phyloP scores from a whole-genome alignment of 768 basidiomycete genomes.

The Lyophyllum shimeji region DNA sequence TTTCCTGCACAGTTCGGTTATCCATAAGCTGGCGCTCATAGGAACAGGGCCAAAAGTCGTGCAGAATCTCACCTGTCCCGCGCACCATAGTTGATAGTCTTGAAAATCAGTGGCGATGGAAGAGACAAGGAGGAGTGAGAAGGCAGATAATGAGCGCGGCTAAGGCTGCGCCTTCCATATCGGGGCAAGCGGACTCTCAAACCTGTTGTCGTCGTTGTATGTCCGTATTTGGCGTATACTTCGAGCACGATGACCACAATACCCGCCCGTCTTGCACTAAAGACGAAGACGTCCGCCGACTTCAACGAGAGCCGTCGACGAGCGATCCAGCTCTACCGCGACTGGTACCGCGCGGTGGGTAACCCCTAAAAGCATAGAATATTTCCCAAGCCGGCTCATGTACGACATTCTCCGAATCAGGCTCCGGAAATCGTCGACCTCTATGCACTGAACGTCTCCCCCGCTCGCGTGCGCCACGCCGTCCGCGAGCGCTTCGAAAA shows the following conservation, averaged over 20 bases:
- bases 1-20: conserved; percentile 47
- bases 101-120: conserved; percentile 7
- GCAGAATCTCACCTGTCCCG: conserved; percentile 39
- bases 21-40: background rate
- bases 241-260: conserved; percentile 61
- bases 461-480: conserved; percentile 73
- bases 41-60: background rate
- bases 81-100: conserved; percentile 41
- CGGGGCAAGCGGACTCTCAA: conserved; percentile 18
- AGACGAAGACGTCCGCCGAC: conserved; percentile 57
- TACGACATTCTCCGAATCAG: conserved; percentile 35
- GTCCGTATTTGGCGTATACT: conserved; percentile 10
- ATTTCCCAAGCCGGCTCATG: background rate
- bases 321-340: conserved; percentile 79
- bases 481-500: conserved; percentile 87
- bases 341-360: conserved; percentile 91
- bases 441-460: conserved; percentile 81
- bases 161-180: conserved; percentile 11
- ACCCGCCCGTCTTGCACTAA: conserved; percentile 81
- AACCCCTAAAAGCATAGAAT: background rate
- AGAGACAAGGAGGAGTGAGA: conserved; percentile 13
- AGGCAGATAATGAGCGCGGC: background rate
- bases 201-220: conserved; percentile 11
- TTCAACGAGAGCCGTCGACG: conserved; percentile 64
- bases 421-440: conserved; percentile 88